phyloP scores from a whole-genome alignment of 352 stramenopile genomes.

The Pythium sp. region DNA sequence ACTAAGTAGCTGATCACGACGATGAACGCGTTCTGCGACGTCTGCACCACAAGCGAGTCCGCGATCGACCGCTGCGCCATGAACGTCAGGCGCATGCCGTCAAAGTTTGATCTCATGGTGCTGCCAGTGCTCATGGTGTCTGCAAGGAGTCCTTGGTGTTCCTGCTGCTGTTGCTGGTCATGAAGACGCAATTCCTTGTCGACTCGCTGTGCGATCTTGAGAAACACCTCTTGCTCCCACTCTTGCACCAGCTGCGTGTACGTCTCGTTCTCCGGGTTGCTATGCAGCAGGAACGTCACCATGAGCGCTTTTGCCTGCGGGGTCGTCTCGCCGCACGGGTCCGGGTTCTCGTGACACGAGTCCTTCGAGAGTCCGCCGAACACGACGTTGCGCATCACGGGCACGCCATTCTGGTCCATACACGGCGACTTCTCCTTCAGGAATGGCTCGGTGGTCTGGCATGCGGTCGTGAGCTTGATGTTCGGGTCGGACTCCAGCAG shows the following conservation, averaged over 20 bases:
- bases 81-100: constrained; percentile 74
- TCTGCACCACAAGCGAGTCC: constrained; percentile 84
- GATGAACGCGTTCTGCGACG: constrained; percentile 86
- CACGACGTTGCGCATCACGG: constrained; percentile 87
- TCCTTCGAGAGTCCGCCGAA: constrained; percentile 74
- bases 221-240: constrained; percentile 83
- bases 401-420: constrained; percentile 89
- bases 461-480: constrained; percentile 86
- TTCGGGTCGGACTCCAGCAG: constrained; percentile 65
- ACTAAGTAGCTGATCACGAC: constrained; percentile 85
- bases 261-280: constrained; percentile 64
- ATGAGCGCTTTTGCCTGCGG: constrained; percentile 75
- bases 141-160: no score
- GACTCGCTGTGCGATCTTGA: constrained; percentile 32
- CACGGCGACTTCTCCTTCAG: constrained; percentile 64
- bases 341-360: constrained; percentile 69
- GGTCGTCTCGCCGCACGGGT: constrained; percentile 80
- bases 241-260: constrained; percentile 71
- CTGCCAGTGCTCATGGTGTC: neutral
- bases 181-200: neutral
- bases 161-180: neutral
- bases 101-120: constrained; percentile 13
- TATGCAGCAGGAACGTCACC: constrained; percentile 87
- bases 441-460: constrained; percentile 65
- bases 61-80: constrained; percentile 86